Conservation (phyloP, 148 eudicot species). For the Rhododendron griersonianum region DNA sequence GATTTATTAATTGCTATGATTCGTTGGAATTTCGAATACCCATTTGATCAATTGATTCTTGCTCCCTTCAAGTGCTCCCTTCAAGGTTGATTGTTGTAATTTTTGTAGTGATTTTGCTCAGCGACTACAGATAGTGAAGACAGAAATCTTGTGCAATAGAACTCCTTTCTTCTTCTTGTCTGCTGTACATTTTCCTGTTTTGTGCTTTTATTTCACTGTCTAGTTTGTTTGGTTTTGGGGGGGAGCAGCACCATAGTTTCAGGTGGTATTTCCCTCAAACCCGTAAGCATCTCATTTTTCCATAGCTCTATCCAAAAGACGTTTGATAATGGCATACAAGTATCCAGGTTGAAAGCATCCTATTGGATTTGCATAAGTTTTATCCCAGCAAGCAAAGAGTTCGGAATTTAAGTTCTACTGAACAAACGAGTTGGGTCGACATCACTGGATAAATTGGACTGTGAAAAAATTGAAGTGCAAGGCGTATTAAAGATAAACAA, state of each 20-base stretch:
- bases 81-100: conserved; percentile 24
- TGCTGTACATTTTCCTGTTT: background rate
- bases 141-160: conserved; percentile 8
- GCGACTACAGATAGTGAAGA: conserved; percentile 14
- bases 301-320: background rate
- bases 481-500: background rate
- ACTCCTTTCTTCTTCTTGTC: background rate
- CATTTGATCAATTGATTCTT: conserved; percentile 40
- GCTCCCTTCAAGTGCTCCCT: conserved; percentile 12
- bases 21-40: conserved; percentile 19
- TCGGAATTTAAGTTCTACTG: background rate
- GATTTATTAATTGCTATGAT: conserved; percentile 29
- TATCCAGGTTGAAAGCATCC: background rate
- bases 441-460: background rate
- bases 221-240: background rate
- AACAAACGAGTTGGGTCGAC: background rate
- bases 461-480: background rate
- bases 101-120: conserved; percentile 21
- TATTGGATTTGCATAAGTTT: background rate
- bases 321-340: background rate
- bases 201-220: background rate
- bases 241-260: no score
- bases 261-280: background rate
- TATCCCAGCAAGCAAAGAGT: background rate
- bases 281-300: background rate